These are phyloP conservation scores for Candida khao-thaluensis DNA, from an alignment of 805 yeast species.

Conservation along the genomic window DNA sequence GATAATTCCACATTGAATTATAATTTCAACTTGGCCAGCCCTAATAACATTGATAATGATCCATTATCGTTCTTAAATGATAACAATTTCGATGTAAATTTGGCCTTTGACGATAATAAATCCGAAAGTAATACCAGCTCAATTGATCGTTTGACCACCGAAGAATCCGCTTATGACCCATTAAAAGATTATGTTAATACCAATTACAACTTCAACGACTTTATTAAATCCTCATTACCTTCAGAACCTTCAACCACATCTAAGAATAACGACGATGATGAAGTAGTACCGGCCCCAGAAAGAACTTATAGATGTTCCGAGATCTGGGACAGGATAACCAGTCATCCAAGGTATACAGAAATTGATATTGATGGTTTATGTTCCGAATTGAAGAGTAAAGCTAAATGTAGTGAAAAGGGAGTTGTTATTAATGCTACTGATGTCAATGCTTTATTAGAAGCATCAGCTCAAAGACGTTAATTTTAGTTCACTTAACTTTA, in stretches of 20 bases:
- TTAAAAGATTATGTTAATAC: constrained; percentile 32
- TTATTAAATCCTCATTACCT: constrained; percentile 31
- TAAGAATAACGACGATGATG: constrained; percentile 23
- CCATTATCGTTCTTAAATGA: constrained; percentile 49
- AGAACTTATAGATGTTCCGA: constrained; percentile 73
- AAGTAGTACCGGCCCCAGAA: constrained; percentile 70
- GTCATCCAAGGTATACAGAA: constrained; percentile 92
- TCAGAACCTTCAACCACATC: constrained; percentile 18
- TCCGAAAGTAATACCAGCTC: constrained; percentile 32
- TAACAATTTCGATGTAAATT: constrained; percentile 51
- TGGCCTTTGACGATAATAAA: constrained; percentile 43
- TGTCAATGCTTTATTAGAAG: constrained; percentile 56
- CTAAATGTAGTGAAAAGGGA: constrained; percentile 91
- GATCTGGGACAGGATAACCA: constrained; percentile 92
- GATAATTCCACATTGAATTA: constrained; percentile 16
- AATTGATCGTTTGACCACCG: constrained; percentile 46
- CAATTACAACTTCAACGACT: constrained; percentile 39
- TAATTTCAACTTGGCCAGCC: constrained; percentile 13
- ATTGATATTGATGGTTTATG: constrained; percentile 94
- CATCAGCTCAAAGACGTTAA: constrained; percentile 20
- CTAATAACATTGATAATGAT: constrained; percentile 26
- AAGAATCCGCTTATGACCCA: constrained; percentile 59
- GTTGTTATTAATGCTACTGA: constrained; percentile 82
- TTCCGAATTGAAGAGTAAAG: constrained; percentile 83
- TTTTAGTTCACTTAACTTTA: background rate